These are phyloP conservation scores for Skeletonema potamos DNA, from an alignment of 108 stramenopile genomes.

Conservation along the genomic window DNA sequence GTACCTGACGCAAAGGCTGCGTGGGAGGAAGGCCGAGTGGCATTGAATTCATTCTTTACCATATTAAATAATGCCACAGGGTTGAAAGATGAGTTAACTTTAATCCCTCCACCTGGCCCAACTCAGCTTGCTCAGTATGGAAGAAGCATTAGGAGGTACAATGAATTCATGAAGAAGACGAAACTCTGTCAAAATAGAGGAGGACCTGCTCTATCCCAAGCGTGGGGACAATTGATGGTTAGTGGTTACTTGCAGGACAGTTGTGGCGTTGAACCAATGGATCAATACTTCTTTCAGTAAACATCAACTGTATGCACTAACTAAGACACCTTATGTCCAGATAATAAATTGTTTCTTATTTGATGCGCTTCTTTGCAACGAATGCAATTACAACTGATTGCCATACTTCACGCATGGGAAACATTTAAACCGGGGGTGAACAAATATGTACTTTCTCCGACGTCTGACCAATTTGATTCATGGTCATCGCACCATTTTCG, in stretches of 20 bases:
- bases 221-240: constrained; percentile 85
- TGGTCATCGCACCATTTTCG: not conserved
- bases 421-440: not conserved
- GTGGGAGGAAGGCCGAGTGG: constrained; percentile 86
- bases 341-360: not conserved
- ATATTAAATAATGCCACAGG: constrained; percentile 67
- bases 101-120: constrained; percentile 70
- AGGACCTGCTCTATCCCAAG: constrained; percentile 53
- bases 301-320: not conserved
- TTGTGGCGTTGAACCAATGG: constrained; percentile 84
- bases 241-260: constrained; percentile 83
- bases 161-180: constrained; percentile 82
- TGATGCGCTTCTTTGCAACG: too few relatives aligned
- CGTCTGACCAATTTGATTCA: not conserved
- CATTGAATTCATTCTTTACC: constrained; percentile 73
- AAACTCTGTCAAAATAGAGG: constrained; percentile 87
- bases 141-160: constrained; percentile 62
- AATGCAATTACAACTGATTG: too few relatives aligned
- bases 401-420: too few relatives aligned
- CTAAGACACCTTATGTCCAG: not conserved
- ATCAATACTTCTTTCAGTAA: constrained; percentile 77
- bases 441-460: not conserved
- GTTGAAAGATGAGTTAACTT: constrained; percentile 56
- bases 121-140: constrained; percentile 75
- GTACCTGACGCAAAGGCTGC: constrained; percentile 51